Percentiles rank a stretch among this genome's conserved stretches.
Conservation (phyloP, 495 filamentous ascomycete genomes). For the Bathelium albidoporum region DNA sequence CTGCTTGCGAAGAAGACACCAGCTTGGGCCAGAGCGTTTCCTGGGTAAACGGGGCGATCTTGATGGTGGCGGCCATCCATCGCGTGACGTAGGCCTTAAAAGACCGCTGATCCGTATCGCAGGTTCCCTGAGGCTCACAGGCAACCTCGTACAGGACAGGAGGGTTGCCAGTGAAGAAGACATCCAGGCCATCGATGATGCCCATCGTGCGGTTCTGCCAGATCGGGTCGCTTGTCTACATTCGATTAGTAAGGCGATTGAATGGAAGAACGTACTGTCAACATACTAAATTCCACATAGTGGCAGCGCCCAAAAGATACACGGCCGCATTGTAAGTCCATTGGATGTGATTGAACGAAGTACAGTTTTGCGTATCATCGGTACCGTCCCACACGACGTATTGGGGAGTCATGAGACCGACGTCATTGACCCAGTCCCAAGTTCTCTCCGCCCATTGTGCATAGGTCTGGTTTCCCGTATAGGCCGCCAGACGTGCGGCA, state of each 20-base stretch:
- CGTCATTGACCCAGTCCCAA: constrained; percentile 55
- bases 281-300: constrained; percentile 64
- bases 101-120: constrained; percentile 58
- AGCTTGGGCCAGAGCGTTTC: constrained; percentile 49
- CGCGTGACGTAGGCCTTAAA: constrained; percentile 69
- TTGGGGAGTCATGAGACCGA: constrained; percentile 43
- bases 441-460: constrained; percentile 61
- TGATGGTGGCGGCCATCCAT: constrained; percentile 56
- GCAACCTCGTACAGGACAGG: constrained; percentile 54
- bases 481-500: constrained; percentile 62
- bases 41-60: constrained; percentile 54
- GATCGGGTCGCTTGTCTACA: not conserved
- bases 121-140: constrained; percentile 56
- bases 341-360: constrained; percentile 49
- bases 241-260: not conserved
- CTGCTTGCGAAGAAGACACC: constrained; percentile 45
- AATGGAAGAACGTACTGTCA: not conserved
- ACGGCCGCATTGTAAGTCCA: constrained; percentile 72
- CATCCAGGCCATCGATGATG: constrained; percentile 18
- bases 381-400: constrained; percentile 61
- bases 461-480: constrained; percentile 69
- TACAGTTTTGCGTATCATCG: constrained; percentile 46
- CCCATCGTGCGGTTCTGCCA: constrained; percentile 14
- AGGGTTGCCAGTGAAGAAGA: constrained; percentile 48
- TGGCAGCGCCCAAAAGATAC: constrained; percentile 60